Conservation (phyloP, 257 asterid genomes). For the Solanum chilense region DNA sequence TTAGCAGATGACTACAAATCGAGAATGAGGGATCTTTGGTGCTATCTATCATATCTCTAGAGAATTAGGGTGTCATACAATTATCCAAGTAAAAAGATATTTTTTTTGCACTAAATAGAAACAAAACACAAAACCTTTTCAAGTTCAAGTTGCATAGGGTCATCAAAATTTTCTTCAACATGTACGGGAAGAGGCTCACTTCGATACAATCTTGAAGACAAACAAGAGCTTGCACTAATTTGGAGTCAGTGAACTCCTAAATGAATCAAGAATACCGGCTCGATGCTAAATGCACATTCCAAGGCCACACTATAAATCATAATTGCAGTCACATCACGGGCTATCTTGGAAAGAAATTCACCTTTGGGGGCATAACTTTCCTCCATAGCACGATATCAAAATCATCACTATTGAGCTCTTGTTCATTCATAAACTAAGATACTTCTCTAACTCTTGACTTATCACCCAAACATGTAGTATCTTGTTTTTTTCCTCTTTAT, state of each 20-base stretch:
- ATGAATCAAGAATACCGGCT: not conserved
- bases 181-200: not conserved
- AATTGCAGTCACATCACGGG: not conserved
- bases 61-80: not conserved
- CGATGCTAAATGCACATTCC: not conserved
- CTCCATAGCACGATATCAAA: not conserved
- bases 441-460: not conserved
- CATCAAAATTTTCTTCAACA: not conserved
- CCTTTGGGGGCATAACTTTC: not conserved
- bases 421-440: not conserved
- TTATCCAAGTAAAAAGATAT: not conserved
- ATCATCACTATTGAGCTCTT: not conserved
- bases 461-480: not conserved
- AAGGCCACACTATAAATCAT: not conserved
- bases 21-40: not conserved
- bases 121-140: not conserved
- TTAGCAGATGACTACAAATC: not conserved
- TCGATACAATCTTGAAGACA: not conserved
- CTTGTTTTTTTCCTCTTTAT: not conserved
- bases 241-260: not conserved
- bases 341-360: not conserved
- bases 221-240: not conserved
- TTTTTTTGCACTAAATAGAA: not conserved
- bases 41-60: not conserved
- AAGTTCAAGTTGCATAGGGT: not conserved